Evolutionary conservation across 805 yeast genomes (phyloP).

Genomic region (Wickerhamomyces hampshirensis): DNA sequence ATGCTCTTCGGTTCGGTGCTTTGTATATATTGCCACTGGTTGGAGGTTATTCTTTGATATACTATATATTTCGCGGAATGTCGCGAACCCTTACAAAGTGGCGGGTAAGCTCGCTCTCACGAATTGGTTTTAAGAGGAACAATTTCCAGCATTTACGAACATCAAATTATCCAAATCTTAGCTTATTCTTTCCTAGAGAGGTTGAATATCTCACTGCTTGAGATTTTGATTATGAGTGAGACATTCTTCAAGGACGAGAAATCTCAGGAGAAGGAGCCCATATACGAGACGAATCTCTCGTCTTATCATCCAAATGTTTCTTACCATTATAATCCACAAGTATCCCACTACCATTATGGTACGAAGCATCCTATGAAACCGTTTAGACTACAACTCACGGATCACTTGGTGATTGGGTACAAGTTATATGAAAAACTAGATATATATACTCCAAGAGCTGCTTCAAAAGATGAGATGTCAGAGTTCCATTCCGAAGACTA

Average conservation of each 20-base stretch:
- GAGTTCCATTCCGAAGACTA: constrained; percentile 90
- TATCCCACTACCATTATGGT: constrained; percentile 82
- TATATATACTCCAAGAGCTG: constrained; percentile 74
- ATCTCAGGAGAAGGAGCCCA: constrained; percentile 39
- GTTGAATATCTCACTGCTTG: neutral
- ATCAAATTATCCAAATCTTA: no score
- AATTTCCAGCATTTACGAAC: no score
- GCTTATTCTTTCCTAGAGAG: neutral
- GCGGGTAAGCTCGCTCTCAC: no score
- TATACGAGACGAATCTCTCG: constrained; percentile 37
- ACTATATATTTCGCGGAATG: no score
- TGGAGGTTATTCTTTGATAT: no score
- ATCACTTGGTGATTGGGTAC: constrained; percentile 81
- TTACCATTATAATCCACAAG: constrained; percentile 83
- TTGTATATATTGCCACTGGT: neutral
- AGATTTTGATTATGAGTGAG: constrained; percentile 8
- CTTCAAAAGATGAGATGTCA: constrained; percentile 72
- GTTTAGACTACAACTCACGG: constrained; percentile 87
- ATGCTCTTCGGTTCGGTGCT: neutral
- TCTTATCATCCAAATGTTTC: constrained; percentile 60
- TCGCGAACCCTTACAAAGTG: no score
- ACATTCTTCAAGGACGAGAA: constrained; percentile 39
- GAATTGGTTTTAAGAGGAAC: no score
- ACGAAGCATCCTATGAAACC: constrained; percentile 99
- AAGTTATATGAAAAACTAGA: constrained; percentile 89